Evolutionary conservation across 1,139 yeast genomes (phyloP), one percentile per base, ranked within the genome.

Genomic region (Geotrichum bryndzae): DNA sequence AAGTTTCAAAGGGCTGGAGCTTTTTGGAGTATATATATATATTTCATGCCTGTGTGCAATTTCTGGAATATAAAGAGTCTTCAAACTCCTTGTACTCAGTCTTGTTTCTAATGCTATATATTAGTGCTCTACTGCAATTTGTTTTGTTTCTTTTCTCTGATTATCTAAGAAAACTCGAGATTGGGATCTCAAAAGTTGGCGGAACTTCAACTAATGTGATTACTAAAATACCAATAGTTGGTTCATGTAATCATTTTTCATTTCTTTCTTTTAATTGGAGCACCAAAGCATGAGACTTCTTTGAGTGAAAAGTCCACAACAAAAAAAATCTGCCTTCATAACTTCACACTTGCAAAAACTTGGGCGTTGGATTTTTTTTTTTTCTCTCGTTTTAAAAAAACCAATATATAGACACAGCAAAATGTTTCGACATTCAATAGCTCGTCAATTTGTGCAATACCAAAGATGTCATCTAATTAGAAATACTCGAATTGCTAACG

Each of bases 341-440:
- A 41, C n/a, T 41, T 41, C 48, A 41, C 2, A 15, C 22, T 41
- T 41, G 7, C 7, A n/a, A 41, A 41, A 41, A 41, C 18, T 41
- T 8, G 48, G 18, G 48, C 23, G 3, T 41, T 41, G n/a, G 23
- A n/a, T n/a, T 41, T 41, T 41, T 15, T 41, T 2, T n/a, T n/a
- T n/a, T 41, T n/a, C 23, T 15, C 3, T 15, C 33, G 2, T 7
- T 29, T 29, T 7, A n/a, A 41, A 41, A 5, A 13, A 38, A 38
- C 48, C 48, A 15, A 23, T 41, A n/a, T n/a, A 13, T 41, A 13
- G 22, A 41, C 22, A 41, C 48, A 7, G 18, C 48, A n/a, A 41
- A 41, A 52, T 52, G 54, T 35, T 52, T 52, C 54, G 38, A 18
- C 38, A 11, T 52, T 52, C 54, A n/a, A 31, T 52, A 6, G 41